Percentiles rank a stretch among this genome's conserved stretches.
phyloP scores from a whole-genome alignment of 2,329 filamentous ascomycete species.

The Aspergillus terreus region DNA sequence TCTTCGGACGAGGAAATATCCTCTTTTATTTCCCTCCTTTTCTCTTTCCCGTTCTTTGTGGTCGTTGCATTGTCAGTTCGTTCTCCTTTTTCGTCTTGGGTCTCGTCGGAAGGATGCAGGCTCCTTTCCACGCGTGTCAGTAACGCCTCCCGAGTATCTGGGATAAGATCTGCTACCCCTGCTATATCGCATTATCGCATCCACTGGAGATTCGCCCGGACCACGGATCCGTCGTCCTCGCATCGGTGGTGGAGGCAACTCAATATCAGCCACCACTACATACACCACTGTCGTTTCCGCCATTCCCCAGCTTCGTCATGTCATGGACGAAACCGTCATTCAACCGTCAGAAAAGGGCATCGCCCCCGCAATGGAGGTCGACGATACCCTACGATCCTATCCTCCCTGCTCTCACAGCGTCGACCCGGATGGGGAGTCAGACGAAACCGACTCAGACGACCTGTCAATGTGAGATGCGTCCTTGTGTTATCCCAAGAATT shows the following conservation, averaged over 20 bases:
- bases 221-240: too few species aligned
- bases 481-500: slow-evolving; percentile 3
- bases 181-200: neutral
- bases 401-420: neutral
- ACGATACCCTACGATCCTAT: slow-evolving; percentile 1
- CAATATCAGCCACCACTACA: neutral
- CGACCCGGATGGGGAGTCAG: neutral
- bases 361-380: slow-evolving; percentile 9
- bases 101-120: neutral
- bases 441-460: neutral
- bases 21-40: neutral
- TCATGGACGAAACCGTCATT: slow-evolving; percentile 22
- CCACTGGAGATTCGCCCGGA: too few species aligned
- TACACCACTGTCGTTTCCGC: slow-evolving; percentile 2
- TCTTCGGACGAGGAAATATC: neutral
- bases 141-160: neutral
- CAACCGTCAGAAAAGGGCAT: slow-evolving; percentile 14
- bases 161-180: neutral
- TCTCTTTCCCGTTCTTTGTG: neutral
- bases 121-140: neutral
- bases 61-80: neutral
- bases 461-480: neutral
- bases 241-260: neutral
- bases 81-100: neutral
- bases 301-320: slow-evolving; percentile 19